Evolutionary conservation across 768 basidiomycete species (phyloP), one percentile per base, ranked within the genome.

Genomic region (Lyophyllum atratum): DNA sequence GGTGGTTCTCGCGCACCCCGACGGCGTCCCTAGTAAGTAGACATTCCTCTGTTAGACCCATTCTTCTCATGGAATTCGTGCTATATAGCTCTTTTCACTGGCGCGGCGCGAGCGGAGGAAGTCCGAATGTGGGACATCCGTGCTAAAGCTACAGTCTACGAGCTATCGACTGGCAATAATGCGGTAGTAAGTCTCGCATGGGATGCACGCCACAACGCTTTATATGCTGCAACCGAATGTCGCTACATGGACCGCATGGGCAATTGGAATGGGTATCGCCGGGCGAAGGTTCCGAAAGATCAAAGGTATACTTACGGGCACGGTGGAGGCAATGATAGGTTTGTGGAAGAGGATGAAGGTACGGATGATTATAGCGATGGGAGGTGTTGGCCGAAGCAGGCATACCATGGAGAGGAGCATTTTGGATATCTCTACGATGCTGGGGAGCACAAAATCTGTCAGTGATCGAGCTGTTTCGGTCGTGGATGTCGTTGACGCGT

Each of bases 161-260:
- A 31, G 29, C 11, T 31, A 11, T 31, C 29, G 6, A 31, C 29
- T 11, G 29, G 29, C 29, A 31, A 31, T 11, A 31, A 5, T 31
- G 29, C 29, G 1, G 72, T 74, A 6, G 48, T 42, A 1, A 59
- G 58, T 15, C 64, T 75, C 29, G 69, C 66, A 2, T 75, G 73
- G 72, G 70, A 68, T 46, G 60, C 12, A 10, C 50, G 39, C 19
- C 57, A 43, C 17, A 48, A 59, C 8, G 43, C 67, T 1, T 65
- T 74, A 2, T 71, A 65, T 42, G 73, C 72, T 9, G 65, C 69
- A 8, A 74, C 74, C 17, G 62, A 65, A 29, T 74, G 72, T 61
- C 34, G 14, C 9, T 37, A 37, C 34, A 8, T 37, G 7, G 44
- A 58, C 7, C 5, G 21, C 55, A 37, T 37, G n/a, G 54, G 46